Conservation (phyloP, 2,329 filamentous ascomycete genomes). For the Neophaeococcomyces aloes region DNA sequence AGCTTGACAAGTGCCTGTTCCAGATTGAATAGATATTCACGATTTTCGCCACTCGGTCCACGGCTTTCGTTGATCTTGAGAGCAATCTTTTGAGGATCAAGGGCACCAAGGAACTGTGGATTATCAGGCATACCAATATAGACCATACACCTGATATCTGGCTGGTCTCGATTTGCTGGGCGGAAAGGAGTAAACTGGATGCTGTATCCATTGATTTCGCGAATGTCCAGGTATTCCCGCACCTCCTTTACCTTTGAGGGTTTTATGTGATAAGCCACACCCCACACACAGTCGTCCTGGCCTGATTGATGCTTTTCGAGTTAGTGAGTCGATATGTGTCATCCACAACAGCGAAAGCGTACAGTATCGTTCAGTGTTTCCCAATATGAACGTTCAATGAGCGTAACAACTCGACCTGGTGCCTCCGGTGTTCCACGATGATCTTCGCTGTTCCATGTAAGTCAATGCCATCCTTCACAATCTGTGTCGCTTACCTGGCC, state of each 20-base stretch:
- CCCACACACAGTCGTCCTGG: constrained; percentile 56
- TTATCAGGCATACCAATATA: constrained; percentile 94
- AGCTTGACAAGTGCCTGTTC: constrained; percentile 64
- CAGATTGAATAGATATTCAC: constrained; percentile 75
- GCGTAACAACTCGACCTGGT: constrained; percentile 83
- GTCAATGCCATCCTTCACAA: background rate
- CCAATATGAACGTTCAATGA: constrained; percentile 80
- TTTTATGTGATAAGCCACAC: constrained; percentile 79
- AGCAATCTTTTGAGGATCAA: constrained; percentile 26
- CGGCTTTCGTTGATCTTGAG: constrained; percentile 64
- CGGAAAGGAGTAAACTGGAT: constrained; percentile 86
- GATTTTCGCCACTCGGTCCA: constrained; percentile 81
- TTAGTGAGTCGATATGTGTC: constrained; percentile 16
- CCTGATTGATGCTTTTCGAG: background rate
- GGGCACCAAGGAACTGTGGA: constrained; percentile 73
- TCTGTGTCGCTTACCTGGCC: constrained; percentile 17
- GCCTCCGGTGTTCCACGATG: constrained; percentile 82
- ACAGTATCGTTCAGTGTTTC: constrained; percentile 59
- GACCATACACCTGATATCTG: constrained; percentile 53
- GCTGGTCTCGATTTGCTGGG: constrained; percentile 35
- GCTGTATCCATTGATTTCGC: constrained; percentile 94
- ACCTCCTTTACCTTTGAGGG: constrained; percentile 65
- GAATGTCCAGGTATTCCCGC: constrained; percentile 81
- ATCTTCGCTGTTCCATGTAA: constrained; percentile 57
- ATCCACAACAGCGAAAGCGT: constrained; percentile 22